phyloP scores from a whole-genome alignment of 1,139 yeast genomes.

The Suhomyces panamericanus region DNA sequence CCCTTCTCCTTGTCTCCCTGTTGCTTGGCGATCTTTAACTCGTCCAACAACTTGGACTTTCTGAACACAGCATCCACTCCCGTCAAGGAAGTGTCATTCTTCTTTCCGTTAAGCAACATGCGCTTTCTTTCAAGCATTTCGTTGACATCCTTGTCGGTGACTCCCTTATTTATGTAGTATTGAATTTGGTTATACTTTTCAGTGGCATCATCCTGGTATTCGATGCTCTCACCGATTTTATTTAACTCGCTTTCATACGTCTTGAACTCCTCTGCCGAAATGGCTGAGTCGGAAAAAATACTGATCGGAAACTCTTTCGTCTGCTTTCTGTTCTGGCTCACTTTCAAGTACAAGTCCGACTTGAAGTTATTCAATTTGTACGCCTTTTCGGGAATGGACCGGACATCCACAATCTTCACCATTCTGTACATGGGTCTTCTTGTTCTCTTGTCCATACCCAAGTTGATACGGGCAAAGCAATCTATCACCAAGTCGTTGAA shows the following conservation, averaged over 20 bases:
- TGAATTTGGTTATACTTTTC: constrained; percentile 63
- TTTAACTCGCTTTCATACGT: constrained; percentile 63
- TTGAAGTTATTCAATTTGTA: constrained; percentile 56
- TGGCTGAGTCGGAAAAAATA: constrained; percentile 74
- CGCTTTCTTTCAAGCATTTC: constrained; percentile 72
- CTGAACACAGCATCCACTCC: constrained; percentile 75
- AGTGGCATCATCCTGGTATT: constrained; percentile 65
- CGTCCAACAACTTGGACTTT: constrained; percentile 71
- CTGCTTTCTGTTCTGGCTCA: constrained; percentile 66
- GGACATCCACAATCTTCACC: constrained; percentile 73
- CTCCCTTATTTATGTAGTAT: constrained; percentile 59
- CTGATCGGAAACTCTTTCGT: constrained; percentile 73
- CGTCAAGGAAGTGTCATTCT: constrained; percentile 42
- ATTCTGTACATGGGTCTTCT: constrained; percentile 74
- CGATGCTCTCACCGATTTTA: constrained; percentile 59
- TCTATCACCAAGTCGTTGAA: constrained; percentile 70
- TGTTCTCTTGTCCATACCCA: constrained; percentile 66
- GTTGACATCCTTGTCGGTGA: constrained; percentile 77
- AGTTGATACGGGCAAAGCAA: constrained; percentile 78
- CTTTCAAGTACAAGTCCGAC: constrained; percentile 62
- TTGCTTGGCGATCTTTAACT: constrained; percentile 74
- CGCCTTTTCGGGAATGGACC: constrained; percentile 52
- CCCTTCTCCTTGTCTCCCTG: constrained; percentile 53
- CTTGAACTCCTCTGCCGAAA: constrained; percentile 68
- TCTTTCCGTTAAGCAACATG: constrained; percentile 54